A percentile compares a stretch with the other conserved stretches of the same genome.
phyloP scores from a whole-genome alignment of 2,329 filamentous ascomycete species.

The Penicillium concentricum region DNA sequence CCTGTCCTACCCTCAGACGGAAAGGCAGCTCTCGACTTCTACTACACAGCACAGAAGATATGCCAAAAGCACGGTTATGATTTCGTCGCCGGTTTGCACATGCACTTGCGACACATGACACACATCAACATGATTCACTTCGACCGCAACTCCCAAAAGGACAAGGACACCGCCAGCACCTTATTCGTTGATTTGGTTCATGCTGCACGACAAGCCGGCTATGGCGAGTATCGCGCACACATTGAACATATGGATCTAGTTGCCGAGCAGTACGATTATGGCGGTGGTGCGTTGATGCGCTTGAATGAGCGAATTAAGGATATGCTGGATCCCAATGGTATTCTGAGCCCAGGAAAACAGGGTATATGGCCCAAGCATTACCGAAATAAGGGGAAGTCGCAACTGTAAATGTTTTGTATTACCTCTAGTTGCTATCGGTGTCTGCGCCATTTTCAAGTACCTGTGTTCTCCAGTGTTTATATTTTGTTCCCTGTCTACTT shows the following conservation, averaged over 20 bases:
- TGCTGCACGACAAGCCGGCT: background rate
- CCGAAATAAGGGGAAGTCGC: background rate
- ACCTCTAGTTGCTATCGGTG: background rate
- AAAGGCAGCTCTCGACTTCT: background rate
- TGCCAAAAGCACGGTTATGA: background rate
- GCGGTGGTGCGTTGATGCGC: slow-evolving; percentile 8
- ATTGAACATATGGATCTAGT: slow-evolving; percentile 22
- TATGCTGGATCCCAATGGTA: slow-evolving; percentile 16
- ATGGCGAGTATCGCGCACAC: slow-evolving; percentile 23
- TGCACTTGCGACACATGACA: background rate
- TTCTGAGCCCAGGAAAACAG: slow-evolving; percentile 16
- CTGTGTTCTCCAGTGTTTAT: too few species aligned
- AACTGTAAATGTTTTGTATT: background rate
- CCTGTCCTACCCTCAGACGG: slow-evolving; percentile 5
- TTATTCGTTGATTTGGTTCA: background rate
- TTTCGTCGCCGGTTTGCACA: slow-evolving; percentile 3
- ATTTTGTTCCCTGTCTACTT: too few species aligned
- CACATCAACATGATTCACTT: background rate
- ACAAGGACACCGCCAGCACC: background rate
- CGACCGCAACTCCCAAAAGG: background rate
- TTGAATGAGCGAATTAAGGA: slow-evolving; percentile 18
- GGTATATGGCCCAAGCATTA: slow-evolving; percentile 17
- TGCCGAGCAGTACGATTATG: slow-evolving; percentile 14
- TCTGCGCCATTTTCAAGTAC: too few species aligned
- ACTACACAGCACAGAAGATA: background rate